Evolutionary conservation across 2,329 filamentous ascomycete species (phyloP).

Genomic region (Fusarium temperatum): DNA sequence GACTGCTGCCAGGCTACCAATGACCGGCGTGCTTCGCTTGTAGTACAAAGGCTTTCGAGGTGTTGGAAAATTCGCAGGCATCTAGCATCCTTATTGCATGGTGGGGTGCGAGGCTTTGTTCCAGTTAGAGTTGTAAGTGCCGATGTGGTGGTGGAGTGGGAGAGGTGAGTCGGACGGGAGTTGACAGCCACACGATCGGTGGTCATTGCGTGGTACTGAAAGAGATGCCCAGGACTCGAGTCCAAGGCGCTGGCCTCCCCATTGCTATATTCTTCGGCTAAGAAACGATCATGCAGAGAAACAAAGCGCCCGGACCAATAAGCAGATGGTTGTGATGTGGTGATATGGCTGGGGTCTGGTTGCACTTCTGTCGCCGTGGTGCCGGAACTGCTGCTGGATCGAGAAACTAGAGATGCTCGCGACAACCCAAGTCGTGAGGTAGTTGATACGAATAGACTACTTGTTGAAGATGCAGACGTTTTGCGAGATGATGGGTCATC

Average conservation of each 20-base stretch:
- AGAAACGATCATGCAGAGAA: constrained; percentile 60
- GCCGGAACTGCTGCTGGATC: constrained; percentile 21
- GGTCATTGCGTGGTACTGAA: constrained; percentile 8
- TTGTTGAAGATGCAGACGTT: constrained; percentile 32
- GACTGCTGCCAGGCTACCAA: constrained; percentile 59
- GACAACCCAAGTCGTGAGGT: constrained; percentile 34
- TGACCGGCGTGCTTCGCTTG: constrained; percentile 57
- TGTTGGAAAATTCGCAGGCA: constrained; percentile 56
- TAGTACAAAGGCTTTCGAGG: constrained; percentile 58
- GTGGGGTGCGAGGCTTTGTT: constrained; percentile 11
- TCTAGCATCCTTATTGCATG: constrained; percentile 51
- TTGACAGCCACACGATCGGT: constrained; percentile 28
- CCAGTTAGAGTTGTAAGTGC: constrained; percentile 41
- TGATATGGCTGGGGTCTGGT: constrained; percentile 46
- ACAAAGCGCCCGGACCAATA: constrained; percentile 73
- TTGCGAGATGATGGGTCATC: constrained; percentile 29
- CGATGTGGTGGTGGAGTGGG: constrained; percentile 47
- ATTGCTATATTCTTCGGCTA: constrained; percentile 41
- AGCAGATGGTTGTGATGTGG: constrained; percentile 54
- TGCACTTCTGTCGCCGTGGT: constrained; percentile 23
- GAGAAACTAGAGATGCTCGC: constrained; percentile 29
- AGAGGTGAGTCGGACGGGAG: constrained; percentile 42
- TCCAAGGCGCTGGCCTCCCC: not conserved
- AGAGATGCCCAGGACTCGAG: not conserved
- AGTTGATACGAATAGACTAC: constrained; percentile 18